phyloP scores from a whole-genome alignment of 225 moss, liverwort and hornwort species.

The Pseudisothecium myosuroides region DNA sequence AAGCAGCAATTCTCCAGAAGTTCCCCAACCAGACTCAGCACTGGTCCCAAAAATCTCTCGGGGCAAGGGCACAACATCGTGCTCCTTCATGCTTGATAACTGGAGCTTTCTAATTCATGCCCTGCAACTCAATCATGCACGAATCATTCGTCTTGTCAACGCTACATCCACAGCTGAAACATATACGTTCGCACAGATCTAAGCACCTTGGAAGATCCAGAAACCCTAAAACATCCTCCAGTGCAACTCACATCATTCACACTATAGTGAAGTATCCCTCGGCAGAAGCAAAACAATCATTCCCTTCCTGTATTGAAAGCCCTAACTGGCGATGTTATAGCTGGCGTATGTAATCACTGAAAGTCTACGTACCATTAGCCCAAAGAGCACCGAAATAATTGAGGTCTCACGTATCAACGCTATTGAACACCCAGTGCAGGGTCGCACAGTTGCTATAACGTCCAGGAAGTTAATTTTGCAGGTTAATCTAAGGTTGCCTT shows the following conservation, averaged over 20 bases:
- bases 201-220: background rate
- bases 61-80: background rate
- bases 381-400: background rate
- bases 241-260: background rate
- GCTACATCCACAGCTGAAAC: background rate
- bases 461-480: background rate
- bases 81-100: constrained; percentile 9
- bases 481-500: background rate
- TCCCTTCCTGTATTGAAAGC: background rate
- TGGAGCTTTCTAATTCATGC: background rate
- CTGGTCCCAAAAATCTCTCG: constrained; percentile 7
- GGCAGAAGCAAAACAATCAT: background rate
- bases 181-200: background rate
- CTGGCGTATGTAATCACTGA: background rate
- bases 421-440: background rate
- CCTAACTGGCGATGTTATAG: background rate
- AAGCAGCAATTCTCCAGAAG: constrained; percentile 67
- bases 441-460: background rate
- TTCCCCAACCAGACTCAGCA: constrained; percentile 44
- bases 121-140: background rate
- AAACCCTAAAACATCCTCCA: background rate
- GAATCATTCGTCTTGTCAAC: background rate
- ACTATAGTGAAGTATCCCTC: background rate
- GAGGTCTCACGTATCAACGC: background rate
- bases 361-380: background rate